phyloP scores from a whole-genome alignment of 208 protist species.

The Novymonas esmeraldas region DNA sequence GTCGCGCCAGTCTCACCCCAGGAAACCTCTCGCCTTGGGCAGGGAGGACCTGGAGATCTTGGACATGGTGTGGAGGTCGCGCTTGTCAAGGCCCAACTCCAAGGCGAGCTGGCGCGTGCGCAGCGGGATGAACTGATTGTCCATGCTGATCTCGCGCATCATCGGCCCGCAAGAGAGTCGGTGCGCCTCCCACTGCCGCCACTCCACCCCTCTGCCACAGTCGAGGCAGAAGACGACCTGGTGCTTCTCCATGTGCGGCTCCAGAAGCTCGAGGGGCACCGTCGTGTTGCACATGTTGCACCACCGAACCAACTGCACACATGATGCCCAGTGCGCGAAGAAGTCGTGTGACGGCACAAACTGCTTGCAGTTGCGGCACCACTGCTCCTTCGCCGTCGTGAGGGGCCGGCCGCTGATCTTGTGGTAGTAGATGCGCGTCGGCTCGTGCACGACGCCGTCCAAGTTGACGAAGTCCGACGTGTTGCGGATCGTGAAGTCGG shows the following conservation, averaged over 20 bases:
- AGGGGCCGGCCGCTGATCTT: conserved; percentile 52
- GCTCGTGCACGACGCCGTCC: conserved; percentile 91
- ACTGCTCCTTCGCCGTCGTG: conserved; percentile 64
- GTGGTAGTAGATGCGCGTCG: conserved; percentile 90
- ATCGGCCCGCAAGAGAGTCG: conserved; percentile 81
- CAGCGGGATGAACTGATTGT: conserved; percentile 89
- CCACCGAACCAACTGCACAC: conserved; percentile 84
- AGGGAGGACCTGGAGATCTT: conserved; percentile 54
- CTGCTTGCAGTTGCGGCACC: conserved; percentile 92
- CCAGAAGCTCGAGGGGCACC: conserved; percentile 77
- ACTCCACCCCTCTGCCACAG: conserved; percentile 86
- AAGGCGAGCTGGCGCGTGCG: conserved; percentile 86
- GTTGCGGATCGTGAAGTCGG: conserved; percentile 84
- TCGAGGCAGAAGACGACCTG: conserved; percentile 91
- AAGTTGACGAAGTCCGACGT: conserved; percentile 68
- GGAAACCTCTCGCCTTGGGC: conserved; percentile 65
- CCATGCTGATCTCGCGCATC: conserved; percentile 89
- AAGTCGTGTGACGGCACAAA: conserved; percentile 72
- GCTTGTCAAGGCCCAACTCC: conserved; percentile 86
- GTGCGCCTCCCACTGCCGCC: conserved; percentile 90
- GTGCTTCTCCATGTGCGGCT: conserved; percentile 89
- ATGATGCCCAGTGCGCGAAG: conserved; percentile 77
- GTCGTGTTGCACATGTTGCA: conserved; percentile 82
- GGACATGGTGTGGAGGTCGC: conserved; percentile 87
- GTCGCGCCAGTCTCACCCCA: not conserved